phyloP scores from a whole-genome alignment of 2,329 filamentous ascomycete species.

The Neurospora sp. region DNA sequence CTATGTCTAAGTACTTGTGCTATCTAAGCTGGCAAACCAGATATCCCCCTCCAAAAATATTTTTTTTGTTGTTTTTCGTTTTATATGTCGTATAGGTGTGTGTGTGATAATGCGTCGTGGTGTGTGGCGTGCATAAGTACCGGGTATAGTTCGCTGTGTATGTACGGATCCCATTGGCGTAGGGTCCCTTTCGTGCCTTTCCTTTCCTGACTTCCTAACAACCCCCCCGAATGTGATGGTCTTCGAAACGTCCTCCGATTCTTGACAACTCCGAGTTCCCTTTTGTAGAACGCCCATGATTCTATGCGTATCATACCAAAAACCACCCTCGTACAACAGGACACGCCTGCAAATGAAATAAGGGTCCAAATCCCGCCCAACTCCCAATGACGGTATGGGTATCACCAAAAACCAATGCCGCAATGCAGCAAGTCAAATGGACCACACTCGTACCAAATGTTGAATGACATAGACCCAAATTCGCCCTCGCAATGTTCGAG shows the following conservation, averaged over 20 bases:
- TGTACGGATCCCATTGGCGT: neutral
- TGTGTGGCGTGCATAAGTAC: neutral
- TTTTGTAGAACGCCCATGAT: neutral
- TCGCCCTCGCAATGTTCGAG: neutral
- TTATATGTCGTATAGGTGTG: neutral
- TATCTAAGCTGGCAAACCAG: constrained; percentile 4
- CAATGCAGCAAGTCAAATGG: constrained; percentile 12
- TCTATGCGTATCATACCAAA: neutral
- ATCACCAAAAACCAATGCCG: constrained; percentile 14
- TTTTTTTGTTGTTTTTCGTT: constrained; percentile 6
- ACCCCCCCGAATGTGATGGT: neutral
- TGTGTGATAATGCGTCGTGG: neutral
- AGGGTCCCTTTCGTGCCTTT: neutral
- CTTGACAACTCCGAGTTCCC: neutral
- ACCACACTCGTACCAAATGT: constrained; percentile 14
- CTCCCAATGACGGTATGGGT: constrained; percentile 11
- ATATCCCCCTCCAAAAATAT: constrained; percentile 10
- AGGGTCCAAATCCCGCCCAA: constrained; percentile 4
- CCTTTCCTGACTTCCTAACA: neutral
- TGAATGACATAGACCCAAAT: constrained; percentile 8
- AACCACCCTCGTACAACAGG: neutral
- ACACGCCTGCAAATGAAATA: constrained; percentile 2
- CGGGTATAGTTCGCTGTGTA: neutral
- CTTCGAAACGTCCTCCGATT: constrained; percentile 1
- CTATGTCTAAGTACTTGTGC: constrained; percentile 8